Conservation (phyloP, 148 eudicot genomes). For the Linanthus parryae region DNA sequence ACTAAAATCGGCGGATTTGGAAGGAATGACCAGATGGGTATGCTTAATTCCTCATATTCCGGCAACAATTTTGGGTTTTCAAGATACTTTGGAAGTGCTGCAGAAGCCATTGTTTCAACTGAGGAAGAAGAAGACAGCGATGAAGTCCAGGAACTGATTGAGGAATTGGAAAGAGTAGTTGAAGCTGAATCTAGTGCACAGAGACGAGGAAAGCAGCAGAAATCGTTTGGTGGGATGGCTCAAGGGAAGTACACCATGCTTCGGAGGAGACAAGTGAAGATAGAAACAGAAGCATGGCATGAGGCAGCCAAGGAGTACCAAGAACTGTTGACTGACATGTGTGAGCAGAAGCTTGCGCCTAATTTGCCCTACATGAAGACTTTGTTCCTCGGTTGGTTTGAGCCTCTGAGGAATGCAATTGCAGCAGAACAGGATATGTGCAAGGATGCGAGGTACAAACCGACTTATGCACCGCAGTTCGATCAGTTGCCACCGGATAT, state of each 20-base stretch:
- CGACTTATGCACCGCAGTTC: constrained; percentile 39
- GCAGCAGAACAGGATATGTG: constrained; percentile 56
- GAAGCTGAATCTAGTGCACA: constrained; percentile 4
- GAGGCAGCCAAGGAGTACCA: constrained; percentile 85
- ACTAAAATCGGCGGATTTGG: constrained; percentile 11
- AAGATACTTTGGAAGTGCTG: constrained; percentile 45
- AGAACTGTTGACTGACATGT: constrained; percentile 79
- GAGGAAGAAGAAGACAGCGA: constrained; percentile 77
- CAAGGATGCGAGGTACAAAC: constrained; percentile 36
- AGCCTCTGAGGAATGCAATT: constrained; percentile 74
- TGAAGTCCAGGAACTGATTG: constrained; percentile 50
- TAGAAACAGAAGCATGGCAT: constrained; percentile 91
- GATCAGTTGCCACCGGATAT: constrained; percentile 77
- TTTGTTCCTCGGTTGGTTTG: constrained; percentile 96
- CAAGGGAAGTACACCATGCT: constrained; percentile 45
- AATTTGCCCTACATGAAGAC: constrained; percentile 92
- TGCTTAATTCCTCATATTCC: constrained; percentile 13
- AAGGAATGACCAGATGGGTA: constrained; percentile 14
- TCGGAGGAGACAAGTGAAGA: constrained; percentile 56
- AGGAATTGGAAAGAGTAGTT: constrained; percentile 25
- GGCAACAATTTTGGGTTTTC: constrained; percentile 17
- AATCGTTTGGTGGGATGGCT: constrained; percentile 46
- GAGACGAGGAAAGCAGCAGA: constrained; percentile 18
- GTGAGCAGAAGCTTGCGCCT: constrained; percentile 90
- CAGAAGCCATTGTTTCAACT: constrained; percentile 53